phyloP scores from a whole-genome alignment of 78 protist species.

The Planoprotostelium fungivorum region DNA sequence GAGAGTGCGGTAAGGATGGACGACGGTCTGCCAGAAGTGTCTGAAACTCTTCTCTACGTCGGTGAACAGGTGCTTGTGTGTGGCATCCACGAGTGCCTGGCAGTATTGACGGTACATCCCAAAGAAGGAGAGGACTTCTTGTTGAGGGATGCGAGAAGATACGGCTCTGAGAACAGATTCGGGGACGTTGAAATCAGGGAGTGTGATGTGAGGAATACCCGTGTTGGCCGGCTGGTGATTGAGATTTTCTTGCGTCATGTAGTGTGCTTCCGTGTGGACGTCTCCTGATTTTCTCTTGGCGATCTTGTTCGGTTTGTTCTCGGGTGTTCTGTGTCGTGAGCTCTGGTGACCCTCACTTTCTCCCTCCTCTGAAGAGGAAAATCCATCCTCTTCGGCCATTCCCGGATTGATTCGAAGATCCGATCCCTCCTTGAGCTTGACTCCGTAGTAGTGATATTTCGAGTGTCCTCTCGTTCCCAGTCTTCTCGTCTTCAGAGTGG shows the following conservation, averaged over 20 bases:
- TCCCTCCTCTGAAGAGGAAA: background rate
- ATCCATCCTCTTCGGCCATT: background rate
- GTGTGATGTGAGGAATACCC: background rate
- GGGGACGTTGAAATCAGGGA: background rate
- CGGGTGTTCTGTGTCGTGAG: too few species aligned
- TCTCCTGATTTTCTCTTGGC: background rate
- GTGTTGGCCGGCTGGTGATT: background rate
- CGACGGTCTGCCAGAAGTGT: background rate
- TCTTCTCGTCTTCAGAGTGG: conserved; percentile 32
- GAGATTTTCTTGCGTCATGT: background rate
- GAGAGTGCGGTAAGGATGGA: background rate
- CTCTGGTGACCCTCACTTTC: background rate
- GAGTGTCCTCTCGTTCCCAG: conserved; percentile 42
- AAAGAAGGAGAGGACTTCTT: background rate
- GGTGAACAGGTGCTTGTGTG: background rate
- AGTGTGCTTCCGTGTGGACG: background rate
- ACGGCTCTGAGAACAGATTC: background rate
- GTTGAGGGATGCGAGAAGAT: background rate
- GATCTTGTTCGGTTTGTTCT: background rate
- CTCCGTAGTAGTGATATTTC: conserved; percentile 53
- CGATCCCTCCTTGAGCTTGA: conserved; percentile 12
- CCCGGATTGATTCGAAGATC: conserved; percentile 2
- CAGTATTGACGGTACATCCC: background rate
- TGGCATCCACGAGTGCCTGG: conserved; percentile 1
- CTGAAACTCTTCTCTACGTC: background rate